Conservation (phyloP, 345 rosid species). For the Acer negundo region DNA sequence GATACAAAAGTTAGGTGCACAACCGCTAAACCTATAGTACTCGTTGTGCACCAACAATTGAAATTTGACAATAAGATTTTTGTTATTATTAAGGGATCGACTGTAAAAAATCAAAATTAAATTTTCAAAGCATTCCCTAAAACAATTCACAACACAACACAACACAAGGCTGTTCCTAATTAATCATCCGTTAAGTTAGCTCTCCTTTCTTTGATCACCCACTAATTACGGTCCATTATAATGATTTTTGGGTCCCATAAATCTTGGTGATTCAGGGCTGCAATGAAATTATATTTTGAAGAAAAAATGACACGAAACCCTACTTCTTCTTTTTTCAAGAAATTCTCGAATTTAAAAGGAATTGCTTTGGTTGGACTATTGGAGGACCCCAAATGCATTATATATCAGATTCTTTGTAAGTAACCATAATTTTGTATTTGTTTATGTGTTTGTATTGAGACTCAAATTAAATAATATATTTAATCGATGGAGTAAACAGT, state of each 20-base stretch:
- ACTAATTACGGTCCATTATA: conserved; percentile 1
- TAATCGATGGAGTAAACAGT: background rate
- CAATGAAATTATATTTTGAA: background rate
- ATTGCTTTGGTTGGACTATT: background rate
- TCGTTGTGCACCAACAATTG: too few species aligned
- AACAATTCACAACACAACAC: too few species aligned
- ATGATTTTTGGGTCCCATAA: conserved; percentile 4
- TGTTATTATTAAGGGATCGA: too few species aligned
- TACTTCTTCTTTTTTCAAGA: background rate
- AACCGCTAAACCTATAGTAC: too few species aligned
- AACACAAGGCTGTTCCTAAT: too few species aligned
- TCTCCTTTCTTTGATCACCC: background rate
- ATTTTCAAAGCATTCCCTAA: too few species aligned
- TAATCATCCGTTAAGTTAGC: background rate
- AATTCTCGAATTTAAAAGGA: background rate
- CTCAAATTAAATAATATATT: background rate
- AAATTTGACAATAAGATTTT: too few species aligned
- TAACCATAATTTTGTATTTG: background rate
- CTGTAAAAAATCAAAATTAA: too few species aligned
- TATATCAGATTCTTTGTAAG: background rate
- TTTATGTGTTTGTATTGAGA: background rate
- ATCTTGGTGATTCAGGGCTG: background rate
- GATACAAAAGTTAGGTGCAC: too few species aligned
- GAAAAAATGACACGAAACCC: background rate
- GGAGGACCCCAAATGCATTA: background rate